These are phyloP conservation scores for Paecilomyces niveus DNA, from an alignment of 2,329 filamentous ascomycete species.

Conservation along the genomic window DNA sequence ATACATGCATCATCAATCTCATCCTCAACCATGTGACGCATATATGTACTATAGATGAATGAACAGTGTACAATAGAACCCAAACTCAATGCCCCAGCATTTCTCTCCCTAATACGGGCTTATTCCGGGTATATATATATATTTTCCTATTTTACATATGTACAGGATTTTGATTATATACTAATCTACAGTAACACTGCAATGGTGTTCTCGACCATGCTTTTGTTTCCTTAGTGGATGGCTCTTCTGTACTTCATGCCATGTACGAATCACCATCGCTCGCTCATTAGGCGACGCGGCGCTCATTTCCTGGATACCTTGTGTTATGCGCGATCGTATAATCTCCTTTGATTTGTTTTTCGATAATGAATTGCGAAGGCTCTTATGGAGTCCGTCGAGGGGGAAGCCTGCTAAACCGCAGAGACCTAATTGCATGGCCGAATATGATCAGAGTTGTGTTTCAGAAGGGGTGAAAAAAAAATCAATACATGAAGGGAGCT, in stretches of 20 bases:
- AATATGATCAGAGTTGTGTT: neutral
- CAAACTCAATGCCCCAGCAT: neutral
- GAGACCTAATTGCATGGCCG: neutral
- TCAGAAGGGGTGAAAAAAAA: neutral
- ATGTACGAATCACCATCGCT: neutral
- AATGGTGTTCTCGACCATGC: too few species aligned
- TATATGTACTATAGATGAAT: neutral
- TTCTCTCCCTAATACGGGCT: too few species aligned
- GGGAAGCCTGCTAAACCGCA: neutral
- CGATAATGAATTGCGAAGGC: neutral
- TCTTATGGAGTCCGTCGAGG: neutral
- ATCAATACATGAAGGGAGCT: neutral
- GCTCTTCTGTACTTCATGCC: neutral
- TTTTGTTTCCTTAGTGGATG: too few species aligned
- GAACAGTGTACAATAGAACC: neutral
- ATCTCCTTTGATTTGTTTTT: neutral
- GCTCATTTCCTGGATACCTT: neutral
- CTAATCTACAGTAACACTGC: too few species aligned
- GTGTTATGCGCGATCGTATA: neutral
- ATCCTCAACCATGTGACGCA: neutral
- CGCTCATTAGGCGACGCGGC: neutral
- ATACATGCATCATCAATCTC: neutral
- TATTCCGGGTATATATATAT: too few species aligned
- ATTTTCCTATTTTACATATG: too few species aligned
- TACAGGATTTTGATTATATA: too few species aligned